Conservation (phyloP, 129 eudicot genomes). For the Logfia minima region DNA sequence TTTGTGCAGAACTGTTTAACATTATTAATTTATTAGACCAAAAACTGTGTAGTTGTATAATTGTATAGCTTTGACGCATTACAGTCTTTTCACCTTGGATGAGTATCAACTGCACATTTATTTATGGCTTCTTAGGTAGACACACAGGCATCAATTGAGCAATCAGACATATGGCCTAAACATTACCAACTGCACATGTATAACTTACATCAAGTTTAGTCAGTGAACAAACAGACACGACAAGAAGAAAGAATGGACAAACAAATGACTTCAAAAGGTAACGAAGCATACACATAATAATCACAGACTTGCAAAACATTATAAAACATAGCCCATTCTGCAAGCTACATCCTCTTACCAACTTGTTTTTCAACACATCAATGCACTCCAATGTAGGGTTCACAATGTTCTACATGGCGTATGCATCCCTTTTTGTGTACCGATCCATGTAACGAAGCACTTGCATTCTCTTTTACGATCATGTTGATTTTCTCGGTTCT, state of each 20-base stretch:
- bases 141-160: not conserved
- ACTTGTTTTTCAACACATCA: not conserved
- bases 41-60: no score
- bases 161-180: slow-evolving; percentile 6
- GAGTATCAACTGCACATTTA: not conserved
- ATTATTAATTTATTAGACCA: no score
- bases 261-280: not conserved
- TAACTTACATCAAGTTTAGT: slow-evolving; percentile 10
- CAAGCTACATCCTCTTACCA: slow-evolving; percentile 12
- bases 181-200: slow-evolving; percentile 16
- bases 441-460: not conserved
- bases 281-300: not conserved
- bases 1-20: no score
- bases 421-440: not conserved
- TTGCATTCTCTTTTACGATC: not conserved
- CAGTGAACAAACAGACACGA: not conserved
- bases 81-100: not conserved
- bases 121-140: not conserved
- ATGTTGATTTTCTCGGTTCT: not conserved
- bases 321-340: not conserved
- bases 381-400: not conserved
- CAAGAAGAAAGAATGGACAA: slow-evolving; percentile 24
- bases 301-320: not conserved
- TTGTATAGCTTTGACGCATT: no score
- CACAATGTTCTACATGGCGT: not conserved